phyloP scores from a whole-genome alignment of 805 yeast genomes.

The Yarrowia deformans region DNA sequence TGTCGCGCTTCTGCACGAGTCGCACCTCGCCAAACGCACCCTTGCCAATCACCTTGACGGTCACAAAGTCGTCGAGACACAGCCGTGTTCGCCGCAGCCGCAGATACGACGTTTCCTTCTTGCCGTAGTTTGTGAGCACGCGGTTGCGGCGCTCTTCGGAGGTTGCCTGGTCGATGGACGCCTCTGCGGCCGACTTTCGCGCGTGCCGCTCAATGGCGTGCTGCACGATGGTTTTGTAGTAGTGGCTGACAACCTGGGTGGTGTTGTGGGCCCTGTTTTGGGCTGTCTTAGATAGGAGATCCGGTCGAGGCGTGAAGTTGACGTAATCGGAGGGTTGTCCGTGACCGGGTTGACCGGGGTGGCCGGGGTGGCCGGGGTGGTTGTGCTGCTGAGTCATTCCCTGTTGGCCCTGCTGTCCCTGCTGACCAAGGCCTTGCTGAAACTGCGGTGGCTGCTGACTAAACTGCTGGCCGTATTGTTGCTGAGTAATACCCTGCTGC shows the following conservation, averaged over 20 bases:
- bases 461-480: background rate
- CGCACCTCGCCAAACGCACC: slow-evolving; percentile 99
- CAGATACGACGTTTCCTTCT: slow-evolving; percentile 85
- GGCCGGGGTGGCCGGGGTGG: background rate
- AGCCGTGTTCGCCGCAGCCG: slow-evolving; percentile 84
- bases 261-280: slow-evolving; percentile 87
- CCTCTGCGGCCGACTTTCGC: slow-evolving; percentile 85
- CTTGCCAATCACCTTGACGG: slow-evolving; percentile 91
- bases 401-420: slow-evolving; percentile 41
- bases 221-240: slow-evolving; percentile 80
- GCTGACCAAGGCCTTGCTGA: slow-evolving; percentile 34
- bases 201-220: slow-evolving; percentile 97
- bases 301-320: slow-evolving; percentile 84
- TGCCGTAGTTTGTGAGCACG: slow-evolving; percentile 81
- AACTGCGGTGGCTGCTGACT: slow-evolving; percentile 41
- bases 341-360: slow-evolving; percentile 40
- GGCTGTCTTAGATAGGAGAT: slow-evolving; percentile 69
- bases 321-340: slow-evolving; percentile 56
- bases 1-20: slow-evolving; percentile 88
- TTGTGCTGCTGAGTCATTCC: no score
- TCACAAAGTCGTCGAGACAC: slow-evolving; percentile 80
- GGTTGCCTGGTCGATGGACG: slow-evolving; percentile 58
- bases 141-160: slow-evolving; percentile 81
- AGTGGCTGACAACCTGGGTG: slow-evolving; percentile 81
- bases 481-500: slow-evolving; percentile 5